Base-by-base conservation (phyloP, 2,329 filamentous ascomycete genomes). In the Periglandula ipomoeae region DNA sequence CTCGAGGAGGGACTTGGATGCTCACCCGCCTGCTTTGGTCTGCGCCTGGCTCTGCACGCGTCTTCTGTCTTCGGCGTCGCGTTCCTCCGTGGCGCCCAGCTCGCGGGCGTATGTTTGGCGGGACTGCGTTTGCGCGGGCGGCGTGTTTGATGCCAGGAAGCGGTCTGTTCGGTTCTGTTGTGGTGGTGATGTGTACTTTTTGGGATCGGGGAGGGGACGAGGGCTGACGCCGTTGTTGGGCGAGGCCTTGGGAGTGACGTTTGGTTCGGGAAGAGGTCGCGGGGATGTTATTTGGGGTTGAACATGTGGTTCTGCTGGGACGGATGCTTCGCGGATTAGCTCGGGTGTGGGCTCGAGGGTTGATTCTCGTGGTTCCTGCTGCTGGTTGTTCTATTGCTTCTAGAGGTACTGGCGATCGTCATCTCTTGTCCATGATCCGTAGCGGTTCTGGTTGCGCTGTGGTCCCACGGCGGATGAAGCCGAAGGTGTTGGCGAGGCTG, bases 1-100 rank as follows among this genome's bases (percentile, higher is more conserved):
- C 66, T 89, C 86, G 1, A 89, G 75, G 9, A 89, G 72, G 0
- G 82, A 85, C 68, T 84, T 86, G 54, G 75, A 75, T 1, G 81
- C 81, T 76, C 76, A 81, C 0, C 78, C 80, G 24, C 71, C 76
- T 1, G 80, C 77, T 61, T 81, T 81, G 19, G 81, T 84, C 61
- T 78, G 74, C 44, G 69, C 65, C 59, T 85, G 81, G 10, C 76
- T 72, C 46, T 78, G 74, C 1, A 68, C 65, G 11, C 82, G 79
- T 3, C 79, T 74, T 22, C 77, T 74, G 59, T 84, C 79, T 58
- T 85, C 81, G 13, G 68, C 72, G 49, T 82, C 77, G 40, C 75
- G 80, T 65, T 87, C 82, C 10, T 77, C 74, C 3, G 78, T 76
- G 2, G 71, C 73, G 3, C 71, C 74, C 1, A 81, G 67, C 59